phyloP scores from a whole-genome alignment of 208 protist genomes.

The Trypanosoma cruzi region DNA sequence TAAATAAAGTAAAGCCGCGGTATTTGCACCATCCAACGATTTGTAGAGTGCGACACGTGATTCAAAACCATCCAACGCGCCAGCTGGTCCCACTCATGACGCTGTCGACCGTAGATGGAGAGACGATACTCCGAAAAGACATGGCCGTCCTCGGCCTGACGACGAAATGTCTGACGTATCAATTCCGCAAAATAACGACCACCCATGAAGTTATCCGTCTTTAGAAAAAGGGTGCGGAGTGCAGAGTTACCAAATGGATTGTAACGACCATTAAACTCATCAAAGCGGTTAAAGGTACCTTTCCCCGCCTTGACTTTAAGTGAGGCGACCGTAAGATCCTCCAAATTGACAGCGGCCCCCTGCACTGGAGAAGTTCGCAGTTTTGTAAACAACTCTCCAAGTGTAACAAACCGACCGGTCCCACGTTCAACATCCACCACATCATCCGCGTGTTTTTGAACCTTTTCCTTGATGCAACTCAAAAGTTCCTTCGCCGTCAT shows the following conservation, averaged over 20 bases:
- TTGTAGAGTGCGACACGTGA: constrained; percentile 92
- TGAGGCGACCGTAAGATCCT: constrained; percentile 66
- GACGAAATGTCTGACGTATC: constrained; percentile 52
- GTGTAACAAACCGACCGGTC: constrained; percentile 27
- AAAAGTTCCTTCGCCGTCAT: constrained; percentile 80
- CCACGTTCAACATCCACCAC: constrained; percentile 53
- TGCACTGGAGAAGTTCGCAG: constrained; percentile 13
- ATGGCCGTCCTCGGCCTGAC: constrained; percentile 52
- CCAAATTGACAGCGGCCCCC: constrained; percentile 24
- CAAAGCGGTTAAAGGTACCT: constrained; percentile 88
- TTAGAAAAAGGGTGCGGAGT: constrained; percentile 78
- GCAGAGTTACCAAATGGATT: constrained; percentile 68
- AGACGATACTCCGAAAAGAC: constrained; percentile 86
- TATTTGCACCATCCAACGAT: constrained; percentile 97
- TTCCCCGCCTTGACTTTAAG: constrained; percentile 86
- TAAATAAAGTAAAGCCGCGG: constrained; percentile 91
- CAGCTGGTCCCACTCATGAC: constrained; percentile 73
- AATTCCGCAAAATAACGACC: constrained; percentile 91
- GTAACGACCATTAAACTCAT: constrained; percentile 89
- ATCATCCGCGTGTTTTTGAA: constrained; percentile 59
- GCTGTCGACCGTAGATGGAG: constrained; percentile 77
- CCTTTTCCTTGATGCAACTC: constrained; percentile 70
- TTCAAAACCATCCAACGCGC: constrained; percentile 86
- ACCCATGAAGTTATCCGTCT: constrained; percentile 90
- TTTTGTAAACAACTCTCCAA: constrained; percentile 33